Base-by-base conservation (phyloP, 176 grass and related monocot species). In the Bonia amplexicaulis region DNA sequence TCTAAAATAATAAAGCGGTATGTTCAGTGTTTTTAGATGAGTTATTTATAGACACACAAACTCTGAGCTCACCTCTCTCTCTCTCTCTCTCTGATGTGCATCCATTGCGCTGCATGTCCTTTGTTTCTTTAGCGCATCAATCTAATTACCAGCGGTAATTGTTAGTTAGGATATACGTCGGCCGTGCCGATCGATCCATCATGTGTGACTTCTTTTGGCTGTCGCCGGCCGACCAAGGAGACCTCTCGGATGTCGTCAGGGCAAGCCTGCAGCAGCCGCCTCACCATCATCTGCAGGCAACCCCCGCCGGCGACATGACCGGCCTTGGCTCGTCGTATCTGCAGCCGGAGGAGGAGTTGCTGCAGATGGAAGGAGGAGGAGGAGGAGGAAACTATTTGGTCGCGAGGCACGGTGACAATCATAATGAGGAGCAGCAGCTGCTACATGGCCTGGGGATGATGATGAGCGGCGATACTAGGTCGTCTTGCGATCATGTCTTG, bases 161-260 rank as follows among this genome's bases (percentile, higher is more conserved):
- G 51, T 19, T 52, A 17, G 14, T 52, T 17, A 17, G 49, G 49
- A 52, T 52, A 49, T 49, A 51, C 4, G 48, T 51, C 4, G 12
- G 47, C 47, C 35, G 35, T 55, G 53, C 5, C 22, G 40, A 74
- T 75, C 48, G 74, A 44, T 44, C 17, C 13, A 26, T 54, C 85
- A 95, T 95, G 96, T 87, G 96, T 25, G 96, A 98, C 90, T 90
- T 83, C 61, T 98, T 95, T 51, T 98, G 93, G 96, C 54, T 63
- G 67, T 88, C 86, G 57, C 66, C 83, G 60, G 78, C 77, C 69
- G 93, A 91, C 10, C 90, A 92, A 88, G 92, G 92, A 73, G 92
- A 92, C 46, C 92, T 94, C 78, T 94, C 87, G 0, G 92, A 94
- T 31, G 62, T 94, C 3, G 88, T 97, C 12, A 73, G 90, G 2